Evolutionary conservation across 441 rosid species (phyloP), one percentile per base, ranked within the genome.

Genomic region (Populus trichocarpa): DNA sequence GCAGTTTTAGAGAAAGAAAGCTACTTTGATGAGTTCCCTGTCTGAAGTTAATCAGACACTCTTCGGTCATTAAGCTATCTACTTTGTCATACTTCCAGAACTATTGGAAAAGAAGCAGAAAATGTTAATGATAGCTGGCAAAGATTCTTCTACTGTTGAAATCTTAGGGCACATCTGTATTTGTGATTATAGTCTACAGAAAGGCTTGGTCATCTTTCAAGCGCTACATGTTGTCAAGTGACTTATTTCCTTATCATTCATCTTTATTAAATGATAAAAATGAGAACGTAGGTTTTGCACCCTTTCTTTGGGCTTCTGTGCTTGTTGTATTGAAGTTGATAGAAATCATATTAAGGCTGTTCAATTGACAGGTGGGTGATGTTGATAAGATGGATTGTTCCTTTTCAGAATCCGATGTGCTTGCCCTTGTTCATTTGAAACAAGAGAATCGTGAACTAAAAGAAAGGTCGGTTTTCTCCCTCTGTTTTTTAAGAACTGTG

Each of bases 361-460:
- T 61, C 2, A 22, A 75, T 53, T 74, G 42, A 76, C 83, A 84
- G 86, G 82, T 38, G 59, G 67, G 63, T 67, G 65, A 64, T 77
- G 70, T 63, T 22, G 74, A 71, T 59, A 63, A 46, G 33, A 26
- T 10, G 1, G 75, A 65, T n/a, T 72, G 1, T 63, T 72, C 69
- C 20, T 75, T 42, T 80, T 35, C 79, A 32, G 72, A 64, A 28
- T 81, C 87, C 25, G 76, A 79, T 81, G 42, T 76, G 32, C 74
- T 26, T 65, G 73, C 77, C 16, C 75, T 88, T 46, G 82, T 76
- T 63, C 75, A 71, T 77, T 77, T 95, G 80, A 89, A 85, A 57
- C 87, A 83, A 84, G 97, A 95, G 81, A 95, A 87, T 72, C 77
- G 46, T 25, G 85, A 77, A 61, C 87, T 92, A 28, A 89, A 68